Percentiles rank a stretch among this genome's conserved stretches.
These are phyloP conservation scores for Metschnikowia peoriensis DNA, from an alignment of 805 yeast species.

Conservation along the genomic window DNA sequence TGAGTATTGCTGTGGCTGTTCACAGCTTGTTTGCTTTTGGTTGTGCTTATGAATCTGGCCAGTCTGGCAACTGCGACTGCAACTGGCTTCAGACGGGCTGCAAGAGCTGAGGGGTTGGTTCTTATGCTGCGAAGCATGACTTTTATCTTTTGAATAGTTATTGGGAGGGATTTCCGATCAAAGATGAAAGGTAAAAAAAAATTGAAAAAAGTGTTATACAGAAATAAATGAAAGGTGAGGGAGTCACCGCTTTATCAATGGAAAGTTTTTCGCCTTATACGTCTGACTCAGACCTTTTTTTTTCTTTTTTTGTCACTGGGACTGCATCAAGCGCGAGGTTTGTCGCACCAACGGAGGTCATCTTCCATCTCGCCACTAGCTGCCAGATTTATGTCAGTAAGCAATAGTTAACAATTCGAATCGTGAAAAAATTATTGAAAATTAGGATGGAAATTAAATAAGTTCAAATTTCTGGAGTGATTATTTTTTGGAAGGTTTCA, in stretches of 20 bases:
- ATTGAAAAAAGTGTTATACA: background rate
- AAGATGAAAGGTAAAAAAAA: background rate
- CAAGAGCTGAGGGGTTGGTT: constrained; percentile 12
- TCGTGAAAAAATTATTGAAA: background rate
- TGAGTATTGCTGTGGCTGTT: constrained; percentile 19
- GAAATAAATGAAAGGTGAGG: background rate
- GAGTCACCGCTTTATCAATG: background rate
- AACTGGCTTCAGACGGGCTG: constrained; percentile 12
- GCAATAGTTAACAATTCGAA: background rate
- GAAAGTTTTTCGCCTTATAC: constrained; percentile 2
- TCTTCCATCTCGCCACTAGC: background rate
- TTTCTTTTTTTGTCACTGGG: constrained; percentile 4
- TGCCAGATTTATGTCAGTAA: background rate
- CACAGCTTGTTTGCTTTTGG: constrained; percentile 30
- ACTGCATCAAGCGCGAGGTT: constrained; percentile 1
- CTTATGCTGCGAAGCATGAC: constrained; percentile 19
- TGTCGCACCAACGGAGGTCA: constrained; percentile 11
- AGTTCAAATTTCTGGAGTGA: too few relatives aligned
- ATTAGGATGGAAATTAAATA: too few relatives aligned
- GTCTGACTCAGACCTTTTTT: constrained; percentile 11
- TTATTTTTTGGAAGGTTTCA: too few relatives aligned
- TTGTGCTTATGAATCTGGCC: constrained; percentile 30
- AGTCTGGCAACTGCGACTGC: constrained; percentile 14
- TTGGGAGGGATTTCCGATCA: background rate
- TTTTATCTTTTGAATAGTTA: background rate